These are phyloP conservation scores for Nannizzia gypsea DNA, from an alignment of 2,329 filamentous ascomycete species.

Conservation along the genomic window DNA sequence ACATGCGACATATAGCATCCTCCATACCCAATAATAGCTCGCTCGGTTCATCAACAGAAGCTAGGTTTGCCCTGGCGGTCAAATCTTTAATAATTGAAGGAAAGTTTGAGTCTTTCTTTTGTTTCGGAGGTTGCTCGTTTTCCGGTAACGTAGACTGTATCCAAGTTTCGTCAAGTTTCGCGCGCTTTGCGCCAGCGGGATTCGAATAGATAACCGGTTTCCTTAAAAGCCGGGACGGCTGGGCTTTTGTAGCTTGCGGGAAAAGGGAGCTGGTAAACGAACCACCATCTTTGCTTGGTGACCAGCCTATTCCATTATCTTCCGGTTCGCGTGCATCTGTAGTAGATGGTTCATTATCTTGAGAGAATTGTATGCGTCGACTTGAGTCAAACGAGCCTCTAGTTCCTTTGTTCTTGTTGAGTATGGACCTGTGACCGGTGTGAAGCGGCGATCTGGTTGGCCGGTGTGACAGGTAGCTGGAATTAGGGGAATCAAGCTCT, in stretches of 20 bases:
- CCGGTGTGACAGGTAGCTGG: conserved; percentile 9
- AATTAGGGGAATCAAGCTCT: conserved; percentile 17
- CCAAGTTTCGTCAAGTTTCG: conserved; percentile 33
- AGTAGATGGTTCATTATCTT: neutral
- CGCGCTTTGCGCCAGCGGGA: conserved; percentile 31
- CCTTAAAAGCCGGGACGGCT: conserved; percentile 12
- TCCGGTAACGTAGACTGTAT: conserved; percentile 23
- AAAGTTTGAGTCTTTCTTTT: conserved; percentile 49
- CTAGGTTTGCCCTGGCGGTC: conserved; percentile 44
- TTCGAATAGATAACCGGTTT: conserved; percentile 34
- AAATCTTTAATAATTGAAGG: conserved; percentile 61
- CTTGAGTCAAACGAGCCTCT: neutral
- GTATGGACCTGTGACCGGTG: neutral
- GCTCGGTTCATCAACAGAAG: conserved; percentile 55
- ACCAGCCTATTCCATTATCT: neutral
- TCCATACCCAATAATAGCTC: conserved; percentile 67
- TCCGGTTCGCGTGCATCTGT: neutral
- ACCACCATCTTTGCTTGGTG: neutral
- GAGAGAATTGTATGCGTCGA: neutral
- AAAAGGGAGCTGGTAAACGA: neutral
- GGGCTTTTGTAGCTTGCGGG: neutral
- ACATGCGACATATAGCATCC: conserved; percentile 53
- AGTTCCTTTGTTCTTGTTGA: neutral
- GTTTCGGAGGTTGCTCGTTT: conserved; percentile 27
- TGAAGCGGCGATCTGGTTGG: neutral